These are phyloP conservation scores for Colletotrichum coccodes DNA, from an alignment of 2,329 filamentous ascomycete species.

Conservation along the genomic window DNA sequence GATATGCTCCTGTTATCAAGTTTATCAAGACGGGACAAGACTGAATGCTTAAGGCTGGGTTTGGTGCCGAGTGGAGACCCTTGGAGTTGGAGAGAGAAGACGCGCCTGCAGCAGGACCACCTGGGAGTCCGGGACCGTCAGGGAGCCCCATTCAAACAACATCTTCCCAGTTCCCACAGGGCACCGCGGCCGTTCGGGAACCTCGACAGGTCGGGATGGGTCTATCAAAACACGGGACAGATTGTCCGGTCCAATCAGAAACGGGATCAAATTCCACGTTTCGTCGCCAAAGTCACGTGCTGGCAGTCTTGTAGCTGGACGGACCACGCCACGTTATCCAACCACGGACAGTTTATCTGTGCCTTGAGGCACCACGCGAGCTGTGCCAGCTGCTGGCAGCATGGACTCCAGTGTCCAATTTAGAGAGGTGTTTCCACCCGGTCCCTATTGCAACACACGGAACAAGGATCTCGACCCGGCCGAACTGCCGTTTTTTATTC, in stretches of 20 bases:
- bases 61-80: not conserved
- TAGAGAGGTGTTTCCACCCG: not conserved
- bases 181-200: constrained; percentile 7
- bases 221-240: constrained; percentile 20
- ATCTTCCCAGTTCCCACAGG: not conserved
- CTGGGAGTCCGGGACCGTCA: not conserved
- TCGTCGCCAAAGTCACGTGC: not conserved
- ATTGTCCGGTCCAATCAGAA: constrained; percentile 29
- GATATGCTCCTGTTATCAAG: constrained; percentile 9
- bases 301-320: not conserved
- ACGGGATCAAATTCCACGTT: too few relatives aligned
- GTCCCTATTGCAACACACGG: not conserved
- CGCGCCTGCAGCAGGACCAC: not conserved
- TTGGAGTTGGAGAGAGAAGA: not conserved
- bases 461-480: constrained; percentile 20
- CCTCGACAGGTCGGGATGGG: constrained; percentile 24
- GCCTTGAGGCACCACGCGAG: not conserved
- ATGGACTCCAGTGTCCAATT: not conserved
- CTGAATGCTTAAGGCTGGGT: not conserved
- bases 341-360: not conserved
- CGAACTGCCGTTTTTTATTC: constrained; percentile 20
- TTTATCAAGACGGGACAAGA: not conserved
- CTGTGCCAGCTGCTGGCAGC: not conserved
- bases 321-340: not conserved
- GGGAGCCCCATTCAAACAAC: constrained; percentile 9